These are phyloP conservation scores for Peziza echinospora DNA, from an alignment of 495 filamentous ascomycete species.

Conservation along the genomic window DNA sequence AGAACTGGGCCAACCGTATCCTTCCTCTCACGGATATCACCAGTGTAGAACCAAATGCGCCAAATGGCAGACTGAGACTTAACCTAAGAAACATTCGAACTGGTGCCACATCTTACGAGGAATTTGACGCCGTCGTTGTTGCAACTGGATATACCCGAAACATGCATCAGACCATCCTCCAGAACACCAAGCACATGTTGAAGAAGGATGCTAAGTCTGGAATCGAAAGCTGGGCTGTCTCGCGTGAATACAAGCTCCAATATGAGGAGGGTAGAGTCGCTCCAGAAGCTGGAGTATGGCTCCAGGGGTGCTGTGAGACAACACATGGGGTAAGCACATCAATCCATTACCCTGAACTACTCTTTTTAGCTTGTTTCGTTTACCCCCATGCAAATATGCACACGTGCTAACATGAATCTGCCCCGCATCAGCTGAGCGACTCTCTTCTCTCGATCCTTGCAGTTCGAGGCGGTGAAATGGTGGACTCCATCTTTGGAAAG, in stretches of 20 bases:
- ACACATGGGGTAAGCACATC: conserved; percentile 70
- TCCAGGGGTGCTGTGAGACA: conserved; percentile 83
- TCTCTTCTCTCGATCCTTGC: conserved; percentile 60
- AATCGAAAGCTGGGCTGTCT: conserved; percentile 19
- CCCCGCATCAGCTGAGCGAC: conserved; percentile 53
- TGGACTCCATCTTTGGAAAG: conserved; percentile 48
- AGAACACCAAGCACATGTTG: conserved; percentile 38
- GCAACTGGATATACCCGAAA: conserved; percentile 72
- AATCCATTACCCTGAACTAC: conserved; percentile 2
- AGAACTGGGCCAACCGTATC: conserved; percentile 62
- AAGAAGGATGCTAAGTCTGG: conserved; percentile 20
- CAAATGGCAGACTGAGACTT: conserved; percentile 20
- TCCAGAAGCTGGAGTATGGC: conserved; percentile 52
- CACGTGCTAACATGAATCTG: no score
- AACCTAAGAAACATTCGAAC: conserved; percentile 18
- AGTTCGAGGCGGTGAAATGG: conserved; percentile 53
- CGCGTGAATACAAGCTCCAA: conserved; percentile 51
- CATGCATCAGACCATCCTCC: conserved; percentile 57
- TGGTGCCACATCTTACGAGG: conserved; percentile 4
- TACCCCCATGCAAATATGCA: no score
- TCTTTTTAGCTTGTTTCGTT: no score
- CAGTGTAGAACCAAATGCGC: conserved; percentile 29
- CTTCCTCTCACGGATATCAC: conserved; percentile 38
- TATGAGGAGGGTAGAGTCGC: conserved; percentile 43
- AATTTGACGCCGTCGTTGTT: conserved; percentile 49